Conservation (phyloP, 306 rosid species). For the Prunus campanulata region DNA sequence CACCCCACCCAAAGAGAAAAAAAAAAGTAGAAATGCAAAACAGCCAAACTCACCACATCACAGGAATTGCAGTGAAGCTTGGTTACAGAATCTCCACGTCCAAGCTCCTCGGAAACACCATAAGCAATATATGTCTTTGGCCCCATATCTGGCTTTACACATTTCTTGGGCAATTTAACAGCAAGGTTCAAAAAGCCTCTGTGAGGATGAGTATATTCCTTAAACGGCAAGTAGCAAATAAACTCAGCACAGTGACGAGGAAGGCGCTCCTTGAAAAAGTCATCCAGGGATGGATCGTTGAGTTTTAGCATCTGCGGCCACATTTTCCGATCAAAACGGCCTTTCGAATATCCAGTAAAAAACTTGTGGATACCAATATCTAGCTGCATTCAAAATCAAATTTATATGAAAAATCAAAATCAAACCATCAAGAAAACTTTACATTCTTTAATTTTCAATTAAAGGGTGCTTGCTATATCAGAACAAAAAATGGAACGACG, state of each 20-base stretch:
- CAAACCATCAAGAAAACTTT: background rate
- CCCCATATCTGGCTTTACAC: slow-evolving; percentile 76
- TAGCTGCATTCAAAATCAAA: slow-evolving; percentile 44
- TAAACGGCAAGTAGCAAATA: slow-evolving; percentile 61
- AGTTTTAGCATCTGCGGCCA: slow-evolving; percentile 83
- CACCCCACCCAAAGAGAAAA: background rate
- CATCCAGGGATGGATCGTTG: slow-evolving; percentile 71
- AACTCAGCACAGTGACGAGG: slow-evolving; percentile 84
- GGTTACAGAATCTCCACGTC: slow-evolving; percentile 85
- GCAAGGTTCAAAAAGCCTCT: slow-evolving; percentile 56
- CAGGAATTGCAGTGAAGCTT: slow-evolving; percentile 85
- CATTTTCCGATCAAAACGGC: slow-evolving; percentile 21
- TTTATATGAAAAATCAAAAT: slow-evolving; percentile 6
- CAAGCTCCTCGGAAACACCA: slow-evolving; percentile 76
- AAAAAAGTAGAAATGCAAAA: background rate
- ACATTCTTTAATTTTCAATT: background rate
- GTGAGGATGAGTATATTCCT: slow-evolving; percentile 71
- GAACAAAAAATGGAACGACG: background rate
- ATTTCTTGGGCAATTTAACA: slow-evolving; percentile 25
- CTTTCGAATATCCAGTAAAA: slow-evolving; percentile 64
- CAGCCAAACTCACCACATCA: slow-evolving; percentile 58
- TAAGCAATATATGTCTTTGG: slow-evolving; percentile 86
- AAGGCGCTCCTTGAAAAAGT: slow-evolving; percentile 51
- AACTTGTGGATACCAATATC: slow-evolving; percentile 66
- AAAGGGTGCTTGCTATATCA: background rate